A percentile compares a stretch with the other conserved stretches of the same genome.
Conservation (phyloP, 2,329 filamentous ascomycete genomes). For the Trichoderma brevicompactum region DNA sequence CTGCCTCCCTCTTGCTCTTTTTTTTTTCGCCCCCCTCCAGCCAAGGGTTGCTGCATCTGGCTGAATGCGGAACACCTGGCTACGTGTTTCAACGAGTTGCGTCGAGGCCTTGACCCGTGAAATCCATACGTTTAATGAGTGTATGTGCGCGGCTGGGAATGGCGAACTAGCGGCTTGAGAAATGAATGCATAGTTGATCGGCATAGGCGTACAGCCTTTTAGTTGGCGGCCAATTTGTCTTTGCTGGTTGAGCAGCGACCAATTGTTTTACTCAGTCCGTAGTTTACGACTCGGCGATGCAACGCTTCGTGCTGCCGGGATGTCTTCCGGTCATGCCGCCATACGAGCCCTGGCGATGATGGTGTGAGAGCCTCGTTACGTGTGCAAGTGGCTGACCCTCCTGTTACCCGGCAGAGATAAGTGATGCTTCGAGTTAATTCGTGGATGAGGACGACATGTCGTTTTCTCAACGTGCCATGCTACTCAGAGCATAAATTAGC, state of each 20-base stretch:
- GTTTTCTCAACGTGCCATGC: slow-evolving; percentile 6
- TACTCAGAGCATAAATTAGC: background rate
- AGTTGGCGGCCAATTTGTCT: background rate
- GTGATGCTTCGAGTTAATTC: background rate
- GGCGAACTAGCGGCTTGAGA: background rate
- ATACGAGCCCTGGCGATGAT: background rate
- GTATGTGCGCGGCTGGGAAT: background rate
- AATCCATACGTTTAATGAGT: background rate
- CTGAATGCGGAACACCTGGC: background rate
- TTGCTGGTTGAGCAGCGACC: background rate
- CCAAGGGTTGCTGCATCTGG: slow-evolving; percentile 8
- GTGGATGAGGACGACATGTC: slow-evolving; percentile 20
- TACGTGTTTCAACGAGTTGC: slow-evolving; percentile 8
- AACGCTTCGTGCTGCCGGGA: slow-evolving; percentile 20
- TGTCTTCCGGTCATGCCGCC: slow-evolving; percentile 19
- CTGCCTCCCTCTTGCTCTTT: background rate
- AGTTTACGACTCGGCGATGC: slow-evolving; percentile 1
- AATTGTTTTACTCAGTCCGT: background rate
- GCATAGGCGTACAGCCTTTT: slow-evolving; percentile 5
- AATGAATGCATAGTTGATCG: slow-evolving; percentile 11
- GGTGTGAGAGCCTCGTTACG: background rate
- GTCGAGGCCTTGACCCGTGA: background rate
- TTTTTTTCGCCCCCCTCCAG: background rate
- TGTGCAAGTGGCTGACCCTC: background rate
- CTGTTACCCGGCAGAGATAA: background rate